These are phyloP conservation scores for Lophiostoma macrostomum DNA, from an alignment of 495 filamentous ascomycete genomes.

Conservation along the genomic window DNA sequence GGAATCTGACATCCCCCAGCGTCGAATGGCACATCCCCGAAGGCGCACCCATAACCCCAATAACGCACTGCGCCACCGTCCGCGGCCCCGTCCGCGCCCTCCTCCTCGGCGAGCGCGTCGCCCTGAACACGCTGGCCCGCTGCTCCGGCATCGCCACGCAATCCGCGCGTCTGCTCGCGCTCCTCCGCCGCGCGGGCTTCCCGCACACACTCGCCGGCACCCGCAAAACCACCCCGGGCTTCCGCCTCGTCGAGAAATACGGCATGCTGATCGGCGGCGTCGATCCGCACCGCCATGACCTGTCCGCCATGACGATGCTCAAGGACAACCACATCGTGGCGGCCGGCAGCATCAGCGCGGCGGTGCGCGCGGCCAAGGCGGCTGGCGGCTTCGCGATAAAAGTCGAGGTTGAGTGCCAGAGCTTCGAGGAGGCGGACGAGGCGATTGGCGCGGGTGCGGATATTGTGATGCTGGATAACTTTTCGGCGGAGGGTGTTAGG, in stretches of 20 bases:
- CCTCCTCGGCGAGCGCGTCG: constrained; percentile 88
- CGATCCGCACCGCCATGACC: constrained; percentile 86
- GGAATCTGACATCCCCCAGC: constrained; percentile 36
- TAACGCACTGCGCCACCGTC: constrained; percentile 71
- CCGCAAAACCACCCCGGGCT: constrained; percentile 93
- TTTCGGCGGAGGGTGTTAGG: constrained; percentile 70
- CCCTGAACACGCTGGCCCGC: constrained; percentile 84
- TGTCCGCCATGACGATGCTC: constrained; percentile 94
- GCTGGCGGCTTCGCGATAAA: constrained; percentile 87
- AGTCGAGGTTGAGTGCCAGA: constrained; percentile 93
- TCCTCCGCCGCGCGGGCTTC: constrained; percentile 65
- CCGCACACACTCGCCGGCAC: constrained; percentile 86
- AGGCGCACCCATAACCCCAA: constrained; percentile 61
- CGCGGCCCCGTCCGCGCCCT: constrained; percentile 79
- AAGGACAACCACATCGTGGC: constrained; percentile 99
- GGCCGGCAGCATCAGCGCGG: constrained; percentile 67
- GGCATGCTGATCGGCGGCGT: constrained; percentile 91
- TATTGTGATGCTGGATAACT: constrained; percentile 97
- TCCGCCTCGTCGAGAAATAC: constrained; percentile 95
- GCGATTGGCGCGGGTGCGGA: constrained; percentile 89
- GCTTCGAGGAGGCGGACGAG: constrained; percentile 81
- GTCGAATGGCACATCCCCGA: constrained; percentile 85
- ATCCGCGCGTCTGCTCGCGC: constrained; percentile 48
- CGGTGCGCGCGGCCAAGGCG: constrained; percentile 77
- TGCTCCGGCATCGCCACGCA: constrained; percentile 90